Conservation (phyloP, 2,329 filamentous ascomycete genomes). For the Botrytis elliptica region DNA sequence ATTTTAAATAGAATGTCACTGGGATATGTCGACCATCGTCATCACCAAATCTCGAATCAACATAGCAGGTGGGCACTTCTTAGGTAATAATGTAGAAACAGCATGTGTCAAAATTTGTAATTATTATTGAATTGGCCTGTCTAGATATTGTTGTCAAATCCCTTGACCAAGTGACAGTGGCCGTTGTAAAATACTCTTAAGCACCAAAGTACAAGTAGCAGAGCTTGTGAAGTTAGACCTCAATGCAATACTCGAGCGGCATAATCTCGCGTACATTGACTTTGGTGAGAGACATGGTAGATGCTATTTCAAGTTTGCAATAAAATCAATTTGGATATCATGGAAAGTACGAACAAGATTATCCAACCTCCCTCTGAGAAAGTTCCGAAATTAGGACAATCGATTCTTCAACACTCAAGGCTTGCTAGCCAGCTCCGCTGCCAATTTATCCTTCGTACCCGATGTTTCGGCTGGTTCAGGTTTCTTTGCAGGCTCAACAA, state of each 20-base stretch:
- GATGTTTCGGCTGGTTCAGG: slow-evolving; percentile 36
- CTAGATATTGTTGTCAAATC: neutral
- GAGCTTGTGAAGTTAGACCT: neutral
- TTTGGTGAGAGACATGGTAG: neutral
- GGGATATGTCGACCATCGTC: neutral
- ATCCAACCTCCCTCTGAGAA: neutral
- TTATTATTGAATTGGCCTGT: neutral
- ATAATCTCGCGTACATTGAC: neutral
- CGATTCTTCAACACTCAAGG: slow-evolving; percentile 22
- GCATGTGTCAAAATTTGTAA: neutral
- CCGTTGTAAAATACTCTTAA: neutral
- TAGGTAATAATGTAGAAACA: neutral
- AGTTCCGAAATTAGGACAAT: neutral
- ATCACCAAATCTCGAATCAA: neutral
- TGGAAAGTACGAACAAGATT: neutral
- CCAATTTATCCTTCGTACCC: slow-evolving; percentile 38
- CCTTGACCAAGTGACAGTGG: neutral
- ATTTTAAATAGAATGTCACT: neutral
- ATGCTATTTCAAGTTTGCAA: neutral
- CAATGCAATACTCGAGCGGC: neutral
- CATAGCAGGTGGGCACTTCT: neutral
- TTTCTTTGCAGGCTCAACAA: slow-evolving; percentile 36
- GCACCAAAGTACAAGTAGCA: neutral
- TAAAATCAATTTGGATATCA: slow-evolving; percentile 7
- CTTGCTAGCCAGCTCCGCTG: slow-evolving; percentile 34